These are phyloP conservation scores for Kwoniella dejecticola DNA, from an alignment of 768 basidiomycete species.

Conservation along the genomic window DNA sequence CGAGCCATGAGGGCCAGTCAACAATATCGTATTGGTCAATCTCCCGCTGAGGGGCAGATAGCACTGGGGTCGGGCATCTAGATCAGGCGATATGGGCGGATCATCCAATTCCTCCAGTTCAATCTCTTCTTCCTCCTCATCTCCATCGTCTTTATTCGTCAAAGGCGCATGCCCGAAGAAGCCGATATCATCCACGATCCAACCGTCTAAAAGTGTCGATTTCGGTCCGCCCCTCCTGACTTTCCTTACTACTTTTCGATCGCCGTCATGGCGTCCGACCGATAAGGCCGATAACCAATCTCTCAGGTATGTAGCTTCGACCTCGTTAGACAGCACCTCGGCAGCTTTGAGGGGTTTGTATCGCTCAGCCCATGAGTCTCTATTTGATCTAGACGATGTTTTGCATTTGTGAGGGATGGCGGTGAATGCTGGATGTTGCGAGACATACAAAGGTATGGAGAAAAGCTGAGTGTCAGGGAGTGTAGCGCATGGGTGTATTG, in stretches of 20 bases:
- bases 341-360: constrained; percentile 43
- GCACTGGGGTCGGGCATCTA: constrained; percentile 20
- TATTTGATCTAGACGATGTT: constrained; percentile 13
- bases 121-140: constrained; percentile 19
- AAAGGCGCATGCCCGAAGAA: constrained; percentile 28
- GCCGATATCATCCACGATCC: constrained; percentile 54
- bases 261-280: constrained; percentile 30
- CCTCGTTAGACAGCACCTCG: constrained; percentile 53
- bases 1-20: constrained; percentile 76
- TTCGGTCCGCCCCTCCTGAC: constrained; percentile 33
- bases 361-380: constrained; percentile 51
- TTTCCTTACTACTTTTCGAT: constrained; percentile 45
- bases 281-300: constrained; percentile 52
- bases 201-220: constrained; percentile 36
- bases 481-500: neutral
- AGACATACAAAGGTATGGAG: constrained; percentile 4
- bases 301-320: constrained; percentile 50
- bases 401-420: constrained; percentile 8
- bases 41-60: constrained; percentile 41
- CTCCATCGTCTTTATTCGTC: neutral
- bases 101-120: constrained; percentile 31
- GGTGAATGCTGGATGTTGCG: constrained; percentile 31
- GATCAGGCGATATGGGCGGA: constrained; percentile 13
- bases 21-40: constrained; percentile 82
- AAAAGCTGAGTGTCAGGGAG: too few species aligned